Conservation (phyloP, 2,329 filamentous ascomycete species). For the Rhynchosporium graminicola region DNA sequence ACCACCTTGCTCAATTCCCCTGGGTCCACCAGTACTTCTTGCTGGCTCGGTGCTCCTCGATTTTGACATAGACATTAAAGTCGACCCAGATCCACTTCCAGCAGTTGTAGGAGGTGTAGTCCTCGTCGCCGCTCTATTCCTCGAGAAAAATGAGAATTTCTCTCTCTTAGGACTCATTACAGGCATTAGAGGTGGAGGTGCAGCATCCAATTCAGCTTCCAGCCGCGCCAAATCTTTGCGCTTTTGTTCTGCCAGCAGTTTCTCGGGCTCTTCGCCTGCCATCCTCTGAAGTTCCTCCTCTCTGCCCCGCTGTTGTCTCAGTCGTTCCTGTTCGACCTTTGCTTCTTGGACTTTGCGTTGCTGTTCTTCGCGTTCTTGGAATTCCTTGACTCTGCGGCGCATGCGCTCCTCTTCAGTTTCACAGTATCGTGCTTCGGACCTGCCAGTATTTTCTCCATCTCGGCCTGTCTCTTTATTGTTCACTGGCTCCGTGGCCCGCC, state of each 20-base stretch:
- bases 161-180: conserved; percentile 30
- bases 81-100: conserved; percentile 20
- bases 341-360: conserved; percentile 18
- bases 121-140: conserved; percentile 31
- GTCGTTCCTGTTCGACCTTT: conserved; percentile 24
- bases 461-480: conserved; percentile 12
- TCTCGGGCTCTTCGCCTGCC: conserved; percentile 32
- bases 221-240: conserved; percentile 40
- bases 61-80: conserved; percentile 10
- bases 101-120: conserved; percentile 24
- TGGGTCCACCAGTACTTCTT: conserved; percentile 18
- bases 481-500: conserved; percentile 29
- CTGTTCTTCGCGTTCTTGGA: conserved; percentile 27
- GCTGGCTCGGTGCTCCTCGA: conserved; percentile 26
- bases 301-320: conserved; percentile 15
- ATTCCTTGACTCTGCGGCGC: conserved; percentile 27
- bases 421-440: conserved; percentile 9
- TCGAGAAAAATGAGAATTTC: conserved; percentile 39
- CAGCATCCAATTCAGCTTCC: conserved; percentile 38
- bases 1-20: conserved; percentile 32
- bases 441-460: neutral
- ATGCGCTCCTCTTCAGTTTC: conserved; percentile 33
- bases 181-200: conserved; percentile 24
- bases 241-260: conserved; percentile 38
- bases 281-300: conserved; percentile 25